Evolutionary conservation across 768 basidiomycete species (phyloP).

Genomic region (Hysterangium stoloniferum): DNA sequence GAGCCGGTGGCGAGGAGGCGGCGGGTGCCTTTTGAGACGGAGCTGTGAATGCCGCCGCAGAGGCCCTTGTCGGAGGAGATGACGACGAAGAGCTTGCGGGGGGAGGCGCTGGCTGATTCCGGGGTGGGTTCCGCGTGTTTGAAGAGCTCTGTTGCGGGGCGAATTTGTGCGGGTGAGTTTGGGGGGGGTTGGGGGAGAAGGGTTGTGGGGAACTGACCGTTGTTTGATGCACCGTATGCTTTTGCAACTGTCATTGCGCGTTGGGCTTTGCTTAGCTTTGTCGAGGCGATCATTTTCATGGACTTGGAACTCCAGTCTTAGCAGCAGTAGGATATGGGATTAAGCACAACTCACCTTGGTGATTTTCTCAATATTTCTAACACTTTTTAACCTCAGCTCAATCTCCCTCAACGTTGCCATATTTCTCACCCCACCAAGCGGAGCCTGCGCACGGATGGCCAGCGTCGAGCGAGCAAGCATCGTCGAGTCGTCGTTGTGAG

Average conservation of each 20-base stretch:
- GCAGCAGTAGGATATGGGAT: conserved; percentile 12
- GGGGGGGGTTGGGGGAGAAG: not conserved
- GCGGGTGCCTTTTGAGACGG: conserved; percentile 85
- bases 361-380: conserved; percentile 98
- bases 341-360: conserved; percentile 68
- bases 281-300: conserved; percentile 99
- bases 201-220: conserved; percentile 42
- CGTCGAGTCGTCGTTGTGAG: conserved; percentile 5
- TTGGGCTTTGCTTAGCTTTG: conserved; percentile 93
- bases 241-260: conserved; percentile 88
- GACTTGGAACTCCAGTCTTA: conserved; percentile 41
- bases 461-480: conserved; percentile 48
- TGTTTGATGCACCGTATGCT: conserved; percentile 86
- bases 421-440: conserved; percentile 47
- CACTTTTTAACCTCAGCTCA: conserved; percentile 92
- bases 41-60: conserved; percentile 99
- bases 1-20: conserved; percentile 21
- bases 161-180: too few species aligned
- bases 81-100: conserved; percentile 86
- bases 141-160: conserved; percentile 67
- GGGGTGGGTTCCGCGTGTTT: conserved; percentile 49
- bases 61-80: conserved; percentile 98
- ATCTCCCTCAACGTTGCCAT: conserved; percentile 98
- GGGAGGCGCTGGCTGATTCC: conserved; percentile 46
- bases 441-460: conserved; percentile 33